Conservation (phyloP, 73 alveolate species). For the Paramecium biaurelia region DNA sequence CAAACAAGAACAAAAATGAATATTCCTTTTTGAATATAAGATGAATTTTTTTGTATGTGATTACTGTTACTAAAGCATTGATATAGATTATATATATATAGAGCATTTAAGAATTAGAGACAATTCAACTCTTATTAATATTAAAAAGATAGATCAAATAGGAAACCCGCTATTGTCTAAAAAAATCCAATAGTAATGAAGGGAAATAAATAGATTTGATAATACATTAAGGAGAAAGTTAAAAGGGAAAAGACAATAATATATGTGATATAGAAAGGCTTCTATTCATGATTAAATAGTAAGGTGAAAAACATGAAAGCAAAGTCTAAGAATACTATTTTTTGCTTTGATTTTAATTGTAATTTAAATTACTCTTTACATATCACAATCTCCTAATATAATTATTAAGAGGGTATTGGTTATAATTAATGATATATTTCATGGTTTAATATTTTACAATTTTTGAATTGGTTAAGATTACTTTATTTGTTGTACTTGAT, state of each 20-base stretch:
- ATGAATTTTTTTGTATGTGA: background rate
- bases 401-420: background rate
- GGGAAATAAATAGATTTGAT: background rate
- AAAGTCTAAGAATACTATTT: too few species aligned
- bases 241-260: background rate
- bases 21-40: background rate
- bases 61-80: background rate
- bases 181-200: background rate
- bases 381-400: too few species aligned
- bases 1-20: background rate
- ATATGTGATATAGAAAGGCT: too few species aligned
- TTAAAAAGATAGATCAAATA: background rate
- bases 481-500: background rate
- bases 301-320: too few species aligned
- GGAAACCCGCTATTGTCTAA: background rate
- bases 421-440: background rate
- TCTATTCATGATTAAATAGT: too few species aligned
- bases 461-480: background rate
- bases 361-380: too few species aligned
- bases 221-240: background rate
- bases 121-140: background rate
- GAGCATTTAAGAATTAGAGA: conserved; percentile 13
- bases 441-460: background rate
- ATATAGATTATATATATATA: conserved; percentile 38
- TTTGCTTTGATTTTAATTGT: too few species aligned